phyloP scores from a whole-genome alignment of 495 filamentous ascomycete genomes.

The Aspergillus indologenus region DNA sequence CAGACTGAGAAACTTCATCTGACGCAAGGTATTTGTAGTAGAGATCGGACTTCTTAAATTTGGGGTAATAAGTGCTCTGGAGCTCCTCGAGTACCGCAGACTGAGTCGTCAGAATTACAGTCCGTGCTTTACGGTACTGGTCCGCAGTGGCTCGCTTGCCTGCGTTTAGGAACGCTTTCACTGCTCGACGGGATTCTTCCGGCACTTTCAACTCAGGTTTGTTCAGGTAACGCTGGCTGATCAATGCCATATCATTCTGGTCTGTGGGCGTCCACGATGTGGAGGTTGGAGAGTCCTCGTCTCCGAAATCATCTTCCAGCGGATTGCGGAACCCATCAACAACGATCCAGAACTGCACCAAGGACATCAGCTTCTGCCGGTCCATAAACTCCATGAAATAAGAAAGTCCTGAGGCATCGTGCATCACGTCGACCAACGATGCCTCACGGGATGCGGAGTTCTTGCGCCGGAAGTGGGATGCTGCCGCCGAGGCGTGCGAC shows the following conservation, averaged over 20 bases:
- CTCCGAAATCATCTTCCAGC: constrained; percentile 79
- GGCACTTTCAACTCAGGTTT: constrained; percentile 77
- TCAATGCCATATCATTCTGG: constrained; percentile 79
- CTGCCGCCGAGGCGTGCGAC: constrained; percentile 32
- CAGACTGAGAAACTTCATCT: constrained; percentile 65
- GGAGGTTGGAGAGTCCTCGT: constrained; percentile 62
- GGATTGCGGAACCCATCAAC: constrained; percentile 97
- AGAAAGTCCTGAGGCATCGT: constrained; percentile 83
- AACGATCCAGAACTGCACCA: constrained; percentile 98
- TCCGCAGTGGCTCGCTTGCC: constrained; percentile 68
- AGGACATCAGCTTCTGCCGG: constrained; percentile 74
- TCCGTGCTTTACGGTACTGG: constrained; percentile 81
- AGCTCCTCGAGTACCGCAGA: constrained; percentile 79
- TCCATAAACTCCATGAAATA: constrained; percentile 99
- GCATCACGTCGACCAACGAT: constrained; percentile 75
- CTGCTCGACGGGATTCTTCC: constrained; percentile 60
- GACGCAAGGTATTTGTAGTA: constrained; percentile 95
- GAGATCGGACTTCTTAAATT: constrained; percentile 86
- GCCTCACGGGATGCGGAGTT: constrained; percentile 61
- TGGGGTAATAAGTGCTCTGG: constrained; percentile 71
- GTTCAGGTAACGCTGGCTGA: constrained; percentile 84
- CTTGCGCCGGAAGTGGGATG: constrained; percentile 37
- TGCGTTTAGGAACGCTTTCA: constrained; percentile 74
- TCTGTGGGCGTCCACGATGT: constrained; percentile 79
- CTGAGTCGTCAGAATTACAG: constrained; percentile 78